phyloP scores from a whole-genome alignment of 1,284 basidiomycete genomes.

The Gymnopus androsaceus region DNA sequence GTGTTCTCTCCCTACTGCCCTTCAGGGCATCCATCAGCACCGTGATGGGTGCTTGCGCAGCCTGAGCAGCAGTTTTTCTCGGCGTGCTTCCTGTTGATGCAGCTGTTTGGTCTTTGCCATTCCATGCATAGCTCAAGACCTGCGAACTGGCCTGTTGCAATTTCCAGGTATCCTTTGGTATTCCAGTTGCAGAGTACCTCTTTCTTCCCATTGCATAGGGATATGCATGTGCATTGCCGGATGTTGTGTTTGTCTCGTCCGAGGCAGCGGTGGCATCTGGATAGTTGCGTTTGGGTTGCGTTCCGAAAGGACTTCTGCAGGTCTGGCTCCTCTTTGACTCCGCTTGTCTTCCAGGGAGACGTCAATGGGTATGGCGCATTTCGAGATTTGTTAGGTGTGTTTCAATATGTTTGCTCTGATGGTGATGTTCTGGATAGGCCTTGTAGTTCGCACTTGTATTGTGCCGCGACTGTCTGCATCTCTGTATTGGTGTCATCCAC shows the following conservation, averaged over 20 bases:
- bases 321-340: background rate
- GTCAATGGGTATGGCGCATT: background rate
- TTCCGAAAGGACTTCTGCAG: constrained; percentile 3
- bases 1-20: background rate
- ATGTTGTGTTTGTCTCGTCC: constrained; percentile 23
- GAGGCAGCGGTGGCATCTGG: constrained; percentile 20
- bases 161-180: constrained; percentile 14
- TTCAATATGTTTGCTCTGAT: too few species aligned
- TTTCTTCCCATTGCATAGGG: constrained; percentile 8
- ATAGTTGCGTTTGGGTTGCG: background rate
- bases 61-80: constrained; percentile 7
- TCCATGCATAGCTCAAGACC: background rate
- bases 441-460: too few species aligned
- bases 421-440: too few species aligned
- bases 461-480: too few species aligned
- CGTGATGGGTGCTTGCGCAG: constrained; percentile 7
- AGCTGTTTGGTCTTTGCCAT: constrained; percentile 13
- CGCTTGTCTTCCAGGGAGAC: background rate
- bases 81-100: constrained; percentile 13
- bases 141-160: background rate
- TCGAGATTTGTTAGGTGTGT: too few species aligned
- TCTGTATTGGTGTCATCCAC: too few species aligned
- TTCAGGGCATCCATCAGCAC: constrained; percentile 12
- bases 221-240: constrained; percentile 15
- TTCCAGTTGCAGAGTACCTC: background rate